phyloP scores from a whole-genome alignment of 306 rosid genomes.

The Hippophae tibetana region DNA sequence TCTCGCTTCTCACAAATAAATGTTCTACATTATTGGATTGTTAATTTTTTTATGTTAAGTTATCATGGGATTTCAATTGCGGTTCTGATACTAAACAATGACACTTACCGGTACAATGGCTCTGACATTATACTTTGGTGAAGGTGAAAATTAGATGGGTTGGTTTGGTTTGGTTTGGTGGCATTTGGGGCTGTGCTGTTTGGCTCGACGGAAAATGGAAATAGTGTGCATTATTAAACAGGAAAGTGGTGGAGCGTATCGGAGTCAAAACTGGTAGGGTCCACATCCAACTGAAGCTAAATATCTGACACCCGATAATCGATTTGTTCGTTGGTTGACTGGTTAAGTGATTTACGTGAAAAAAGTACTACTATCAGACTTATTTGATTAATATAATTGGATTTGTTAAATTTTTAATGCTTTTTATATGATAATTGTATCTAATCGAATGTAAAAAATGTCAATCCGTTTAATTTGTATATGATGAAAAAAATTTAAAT shows the following conservation, averaged over 20 bases:
- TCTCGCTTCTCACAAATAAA: slow-evolving; percentile 6
- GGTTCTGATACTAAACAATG: slow-evolving; percentile 9
- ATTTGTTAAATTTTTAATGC: no score
- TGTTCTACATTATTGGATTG: slow-evolving; percentile 18
- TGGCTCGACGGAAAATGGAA: slow-evolving; percentile 11
- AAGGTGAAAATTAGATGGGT: neutral
- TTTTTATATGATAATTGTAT: no score
- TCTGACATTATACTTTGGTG: neutral
- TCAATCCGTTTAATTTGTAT: no score
- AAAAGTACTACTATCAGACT: no score
- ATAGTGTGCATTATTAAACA: neutral
- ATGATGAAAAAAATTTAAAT: no score
- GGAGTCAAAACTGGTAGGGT: no score
- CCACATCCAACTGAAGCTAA: no score
- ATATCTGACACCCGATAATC: no score
- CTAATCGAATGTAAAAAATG: no score
- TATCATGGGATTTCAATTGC: neutral
- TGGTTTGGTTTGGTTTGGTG: neutral
- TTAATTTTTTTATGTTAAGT: neutral
- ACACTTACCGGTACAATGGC: slow-evolving; percentile 17
- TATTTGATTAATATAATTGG: no score
- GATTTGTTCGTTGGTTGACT: no score
- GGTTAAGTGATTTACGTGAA: no score
- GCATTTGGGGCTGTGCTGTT: neutral
- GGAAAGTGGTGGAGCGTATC: neutral